Evolutionary conservation across 257 asterid species (phyloP).

Genomic region (Pogostemon cablin): DNA sequence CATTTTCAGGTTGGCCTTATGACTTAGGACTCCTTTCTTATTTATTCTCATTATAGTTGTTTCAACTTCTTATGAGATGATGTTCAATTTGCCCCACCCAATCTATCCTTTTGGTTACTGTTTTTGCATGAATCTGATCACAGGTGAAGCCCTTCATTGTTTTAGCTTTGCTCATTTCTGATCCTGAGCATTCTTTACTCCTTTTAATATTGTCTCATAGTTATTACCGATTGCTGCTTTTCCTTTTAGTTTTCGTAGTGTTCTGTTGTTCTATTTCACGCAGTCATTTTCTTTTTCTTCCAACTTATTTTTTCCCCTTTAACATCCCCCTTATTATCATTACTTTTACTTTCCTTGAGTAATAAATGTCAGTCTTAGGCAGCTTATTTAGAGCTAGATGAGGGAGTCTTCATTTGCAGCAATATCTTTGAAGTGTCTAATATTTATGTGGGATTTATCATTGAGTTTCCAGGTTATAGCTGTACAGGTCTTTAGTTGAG

Average conservation of each 20-base stretch:
- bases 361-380: neutral
- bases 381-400: neutral
- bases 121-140: neutral
- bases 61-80: neutral
- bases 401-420: neutral
- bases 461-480: neutral
- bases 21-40: neutral
- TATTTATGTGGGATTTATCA: neutral
- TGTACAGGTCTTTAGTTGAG: neutral
- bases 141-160: neutral
- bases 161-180: neutral
- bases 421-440: neutral
- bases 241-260: neutral
- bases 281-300: neutral
- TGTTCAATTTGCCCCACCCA: neutral
- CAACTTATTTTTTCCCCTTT: neutral
- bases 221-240: neutral
- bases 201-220: neutral
- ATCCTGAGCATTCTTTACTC: neutral
- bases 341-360: neutral
- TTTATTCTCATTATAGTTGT: conserved; percentile 4
- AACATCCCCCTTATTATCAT: too few species aligned
- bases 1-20: conserved; percentile 57
- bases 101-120: neutral
- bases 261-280: neutral